These are phyloP conservation scores for Saccharomycopsis sp. DNA, from an alignment of 805 yeast species.

Conservation along the genomic window DNA sequence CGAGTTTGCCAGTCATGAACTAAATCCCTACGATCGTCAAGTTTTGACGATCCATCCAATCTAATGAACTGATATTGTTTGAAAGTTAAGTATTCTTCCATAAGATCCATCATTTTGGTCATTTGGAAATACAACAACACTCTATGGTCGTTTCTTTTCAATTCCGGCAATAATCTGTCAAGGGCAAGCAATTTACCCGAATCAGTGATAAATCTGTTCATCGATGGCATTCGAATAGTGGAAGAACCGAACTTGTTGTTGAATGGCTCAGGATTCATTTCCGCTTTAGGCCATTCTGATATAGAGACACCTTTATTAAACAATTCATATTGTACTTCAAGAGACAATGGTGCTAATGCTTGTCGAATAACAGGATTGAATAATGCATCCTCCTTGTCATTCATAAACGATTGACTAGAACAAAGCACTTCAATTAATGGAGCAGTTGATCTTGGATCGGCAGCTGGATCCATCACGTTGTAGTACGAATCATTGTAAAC, in stretches of 20 bases:
- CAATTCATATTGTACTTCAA: conserved; percentile 55
- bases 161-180: conserved; percentile 70
- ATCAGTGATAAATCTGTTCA: conserved; percentile 90
- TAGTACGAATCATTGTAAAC: conserved; percentile 55
- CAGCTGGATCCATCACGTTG: conserved; percentile 59
- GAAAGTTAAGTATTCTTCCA: conserved; percentile 90
- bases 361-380: conserved; percentile 47
- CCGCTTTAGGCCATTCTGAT: conserved; percentile 60
- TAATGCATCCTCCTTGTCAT: conserved; percentile 39
- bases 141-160: conserved; percentile 82
- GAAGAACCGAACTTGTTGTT: conserved; percentile 62
- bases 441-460: conserved; percentile 65
- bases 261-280: conserved; percentile 59
- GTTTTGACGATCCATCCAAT: conserved; percentile 91
- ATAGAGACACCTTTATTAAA: conserved; percentile 42
- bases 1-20: conserved; percentile 98
- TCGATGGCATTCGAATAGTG: conserved; percentile 86
- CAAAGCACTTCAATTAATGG: conserved; percentile 70
- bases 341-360: conserved; percentile 59
- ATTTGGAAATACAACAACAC: conserved; percentile 94
- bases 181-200: conserved; percentile 84
- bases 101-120: conserved; percentile 98
- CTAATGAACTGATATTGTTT: conserved; percentile 88
- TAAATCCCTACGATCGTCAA: conserved; percentile 91
- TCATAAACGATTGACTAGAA: conserved; percentile 44